A percentile compares a stretch with the other conserved stretches of the same genome.
Conservation (phyloP, 2,329 filamentous ascomycete genomes). For the Alternaria triticina region DNA sequence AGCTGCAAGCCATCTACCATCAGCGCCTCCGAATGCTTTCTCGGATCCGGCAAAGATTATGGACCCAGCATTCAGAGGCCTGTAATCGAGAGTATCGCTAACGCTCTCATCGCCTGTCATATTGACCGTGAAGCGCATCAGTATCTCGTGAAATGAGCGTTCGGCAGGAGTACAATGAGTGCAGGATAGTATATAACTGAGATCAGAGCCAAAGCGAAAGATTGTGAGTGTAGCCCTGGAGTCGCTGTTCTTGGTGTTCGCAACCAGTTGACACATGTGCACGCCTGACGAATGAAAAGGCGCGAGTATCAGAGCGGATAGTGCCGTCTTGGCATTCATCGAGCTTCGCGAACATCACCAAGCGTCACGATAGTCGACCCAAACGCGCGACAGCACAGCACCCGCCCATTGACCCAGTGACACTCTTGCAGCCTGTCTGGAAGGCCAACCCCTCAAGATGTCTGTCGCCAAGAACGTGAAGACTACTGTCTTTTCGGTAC, state of each 20-base stretch:
- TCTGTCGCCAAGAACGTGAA: slow-evolving; percentile 37
- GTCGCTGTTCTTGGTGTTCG: no score
- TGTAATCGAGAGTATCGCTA: not conserved
- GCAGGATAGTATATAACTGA: not conserved
- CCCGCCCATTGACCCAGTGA: slow-evolving; percentile 32
- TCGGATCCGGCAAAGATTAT: not conserved
- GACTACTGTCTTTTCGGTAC: slow-evolving; percentile 38
- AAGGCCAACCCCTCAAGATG: slow-evolving; percentile 33
- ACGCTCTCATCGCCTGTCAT: not conserved
- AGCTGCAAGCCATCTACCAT: not conserved
- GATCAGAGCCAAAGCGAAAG: no score
- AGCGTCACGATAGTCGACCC: slow-evolving; percentile 27
- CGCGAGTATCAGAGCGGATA: slow-evolving; percentile 22
- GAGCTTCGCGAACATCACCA: slow-evolving; percentile 34
- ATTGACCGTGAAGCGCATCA: not conserved
- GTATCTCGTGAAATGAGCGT: not conserved
- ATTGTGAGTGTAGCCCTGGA: no score
- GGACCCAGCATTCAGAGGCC: not conserved
- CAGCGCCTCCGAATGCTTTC: not conserved
- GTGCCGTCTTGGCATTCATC: slow-evolving; percentile 31
- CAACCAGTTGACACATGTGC: no score
- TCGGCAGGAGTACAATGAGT: not conserved
- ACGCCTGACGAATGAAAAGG: slow-evolving; percentile 19
- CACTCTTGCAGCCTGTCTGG: slow-evolving; percentile 19
- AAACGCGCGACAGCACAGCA: slow-evolving; percentile 23